Base-by-base conservation (phyloP, 345 rosid species). In the Lepidium didymum region DNA sequence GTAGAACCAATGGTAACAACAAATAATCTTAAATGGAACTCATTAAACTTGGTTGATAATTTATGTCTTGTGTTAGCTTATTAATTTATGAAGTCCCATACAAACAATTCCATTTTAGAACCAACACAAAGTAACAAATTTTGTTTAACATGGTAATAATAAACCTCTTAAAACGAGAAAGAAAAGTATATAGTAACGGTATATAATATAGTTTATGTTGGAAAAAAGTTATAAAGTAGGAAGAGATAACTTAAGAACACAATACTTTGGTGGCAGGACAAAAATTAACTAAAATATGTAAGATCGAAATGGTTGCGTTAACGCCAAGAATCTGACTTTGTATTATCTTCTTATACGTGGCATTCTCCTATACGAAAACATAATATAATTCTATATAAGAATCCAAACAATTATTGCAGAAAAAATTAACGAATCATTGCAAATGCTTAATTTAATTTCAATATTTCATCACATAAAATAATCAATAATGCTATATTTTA, bases 311-410 rank as follows among this genome's bases (percentile, higher is more conserved):
- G 15, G 71, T 73, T 33, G 67, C 77, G 67, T 73, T 50, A 65
- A 73, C 37, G 72, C 40, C 61, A 73, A 65, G 72, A 65, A 65
- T 57, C 63, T 36, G 64, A 62, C 42, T 62, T 61, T 54, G 63
- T 71, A 43, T 8, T 53, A 64, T 18, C 54, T 42, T 56, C 66
- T 9, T n/a, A n/a, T n/a, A 65, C 61, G 77, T 73, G 77, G 67
- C 77, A 73, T 57, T 73, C 47, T 73, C 47, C 29, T 70, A 42
- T 58, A 42, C 38, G 44, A 61, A 31, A 15, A 7, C 35, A 12
- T 69, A 16, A 8, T 12, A 37, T 50, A 19, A 13, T 55, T 55
- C 6, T 43, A 49, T 7, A 13, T 13, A 45, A 46, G 34, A 62
- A 31, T 62, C 51, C 8, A 14, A 43, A 60, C n/a, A 40, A 16